phyloP scores from a whole-genome alignment of 345 rosid genomes.

The Limnanthes douglasii region DNA sequence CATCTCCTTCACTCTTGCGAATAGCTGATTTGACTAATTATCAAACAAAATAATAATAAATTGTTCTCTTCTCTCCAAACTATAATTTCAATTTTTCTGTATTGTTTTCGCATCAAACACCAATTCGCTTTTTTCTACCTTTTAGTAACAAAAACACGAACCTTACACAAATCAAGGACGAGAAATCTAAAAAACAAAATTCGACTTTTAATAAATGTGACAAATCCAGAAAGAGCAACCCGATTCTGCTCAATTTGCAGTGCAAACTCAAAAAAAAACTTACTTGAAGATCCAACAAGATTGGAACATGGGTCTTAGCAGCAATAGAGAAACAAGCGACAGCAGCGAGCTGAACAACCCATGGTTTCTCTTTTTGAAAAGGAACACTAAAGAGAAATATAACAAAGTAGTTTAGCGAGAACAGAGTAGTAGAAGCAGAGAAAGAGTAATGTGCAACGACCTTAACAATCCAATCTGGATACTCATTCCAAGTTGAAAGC shows the following conservation, averaged over 20 bases:
- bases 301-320: constrained; percentile 49
- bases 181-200: not conserved
- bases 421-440: constrained; percentile 35
- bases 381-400: constrained; percentile 31
- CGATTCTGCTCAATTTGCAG: not conserved
- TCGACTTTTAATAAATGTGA: not conserved
- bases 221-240: not conserved
- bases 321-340: constrained; percentile 65
- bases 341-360: constrained; percentile 52
- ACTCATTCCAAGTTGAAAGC: constrained; percentile 24
- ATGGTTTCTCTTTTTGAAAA: constrained; percentile 27
- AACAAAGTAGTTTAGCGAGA: constrained; percentile 57
- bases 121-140: constrained; percentile 44
- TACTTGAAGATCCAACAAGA: constrained; percentile 53
- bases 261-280: not conserved
- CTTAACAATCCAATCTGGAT: constrained; percentile 35
- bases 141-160: constrained; percentile 3
- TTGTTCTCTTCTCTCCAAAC: no score
- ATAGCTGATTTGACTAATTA: no score
- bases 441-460: constrained; percentile 36
- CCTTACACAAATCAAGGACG: not conserved
- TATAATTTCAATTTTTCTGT: constrained; percentile 55
- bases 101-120: constrained; percentile 51
- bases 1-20: no score
- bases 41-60: no score